Percentiles rank a stretch among this genome's conserved stretches.
Evolutionary conservation across 2,329 filamentous ascomycete genomes (phyloP).

Genomic region (Bipolaris sorokiniana): DNA sequence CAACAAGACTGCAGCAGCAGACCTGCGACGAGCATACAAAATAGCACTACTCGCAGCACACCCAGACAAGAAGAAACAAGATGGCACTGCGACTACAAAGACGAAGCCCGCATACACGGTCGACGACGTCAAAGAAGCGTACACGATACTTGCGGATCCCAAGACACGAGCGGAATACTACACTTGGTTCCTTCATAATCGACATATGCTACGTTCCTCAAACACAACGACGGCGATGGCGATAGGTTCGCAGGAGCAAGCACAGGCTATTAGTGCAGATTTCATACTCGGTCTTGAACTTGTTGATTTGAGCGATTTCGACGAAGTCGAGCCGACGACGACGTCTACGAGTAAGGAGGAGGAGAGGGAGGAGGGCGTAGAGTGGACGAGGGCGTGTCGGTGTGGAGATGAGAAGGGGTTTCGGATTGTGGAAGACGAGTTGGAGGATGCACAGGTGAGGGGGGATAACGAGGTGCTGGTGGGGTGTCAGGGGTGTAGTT

Average conservation of each 20-base stretch:
- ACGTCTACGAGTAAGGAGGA: slow-evolving; percentile 39
- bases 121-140: slow-evolving; percentile 66
- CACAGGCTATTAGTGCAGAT: slow-evolving; percentile 18
- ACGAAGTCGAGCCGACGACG: slow-evolving; percentile 6
- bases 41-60: slow-evolving; percentile 63
- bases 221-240: no score
- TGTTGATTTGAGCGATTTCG: slow-evolving; percentile 63
- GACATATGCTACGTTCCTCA: not conserved
- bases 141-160: slow-evolving; percentile 59
- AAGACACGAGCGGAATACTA: slow-evolving; percentile 52
- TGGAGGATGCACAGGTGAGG: slow-evolving; percentile 57
- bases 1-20: slow-evolving; percentile 2
- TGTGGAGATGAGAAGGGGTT: slow-evolving; percentile 66
- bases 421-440: slow-evolving; percentile 59
- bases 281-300: slow-evolving; percentile 60
- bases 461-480: slow-evolving; percentile 65
- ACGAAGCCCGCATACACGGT: slow-evolving; percentile 50
- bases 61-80: slow-evolving; percentile 59
- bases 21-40: slow-evolving; percentile 57
- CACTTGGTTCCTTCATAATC: slow-evolving; percentile 22
- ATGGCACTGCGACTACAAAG: not conserved
- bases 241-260: not conserved
- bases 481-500: slow-evolving; percentile 67
- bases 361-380: slow-evolving; percentile 24
- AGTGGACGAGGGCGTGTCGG: slow-evolving; percentile 62